phyloP scores from a whole-genome alignment of 1,284 basidiomycete genomes.

The Cutaneotrichosporon sp. region DNA sequence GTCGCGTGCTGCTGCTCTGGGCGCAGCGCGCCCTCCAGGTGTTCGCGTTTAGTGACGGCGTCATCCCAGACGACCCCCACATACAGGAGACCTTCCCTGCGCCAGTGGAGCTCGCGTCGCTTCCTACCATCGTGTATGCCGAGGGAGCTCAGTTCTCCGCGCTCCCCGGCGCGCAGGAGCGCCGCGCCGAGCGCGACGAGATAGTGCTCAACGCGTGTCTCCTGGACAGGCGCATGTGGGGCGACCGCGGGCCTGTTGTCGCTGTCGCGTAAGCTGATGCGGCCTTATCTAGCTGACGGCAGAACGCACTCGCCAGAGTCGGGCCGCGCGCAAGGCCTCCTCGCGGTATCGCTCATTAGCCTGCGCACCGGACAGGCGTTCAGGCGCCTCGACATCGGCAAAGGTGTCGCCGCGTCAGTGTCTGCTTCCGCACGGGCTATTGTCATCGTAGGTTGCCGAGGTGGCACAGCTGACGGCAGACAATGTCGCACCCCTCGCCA shows the following conservation, averaged over 20 bases:
- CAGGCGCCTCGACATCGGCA: constrained; percentile 35
- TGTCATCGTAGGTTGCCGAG: constrained; percentile 31
- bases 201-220: constrained; percentile 19
- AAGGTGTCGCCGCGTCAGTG: constrained; percentile 27
- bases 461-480: constrained; percentile 21
- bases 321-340: constrained; percentile 8
- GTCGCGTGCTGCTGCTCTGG: constrained; percentile 35
- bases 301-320: constrained; percentile 7
- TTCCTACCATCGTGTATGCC: constrained; percentile 33
- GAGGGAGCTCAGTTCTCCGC: constrained; percentile 10
- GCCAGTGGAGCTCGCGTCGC: constrained; percentile 40
- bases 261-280: constrained; percentile 29
- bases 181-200: constrained; percentile 1
- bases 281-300: not conserved
- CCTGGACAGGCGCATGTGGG: constrained; percentile 15
- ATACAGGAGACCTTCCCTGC: constrained; percentile 34
- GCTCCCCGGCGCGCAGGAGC: constrained; percentile 4
- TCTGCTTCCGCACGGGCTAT: constrained; percentile 27
- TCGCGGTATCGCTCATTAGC: constrained; percentile 33
- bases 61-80: constrained; percentile 39
- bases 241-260: constrained; percentile 20
- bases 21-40: constrained; percentile 36
- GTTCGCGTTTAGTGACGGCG: constrained; percentile 26
- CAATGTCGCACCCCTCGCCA: constrained; percentile 34
- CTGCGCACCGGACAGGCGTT: constrained; percentile 32